phyloP scores from a whole-genome alignment of 768 basidiomycete genomes.

The Lactarius sp. region DNA sequence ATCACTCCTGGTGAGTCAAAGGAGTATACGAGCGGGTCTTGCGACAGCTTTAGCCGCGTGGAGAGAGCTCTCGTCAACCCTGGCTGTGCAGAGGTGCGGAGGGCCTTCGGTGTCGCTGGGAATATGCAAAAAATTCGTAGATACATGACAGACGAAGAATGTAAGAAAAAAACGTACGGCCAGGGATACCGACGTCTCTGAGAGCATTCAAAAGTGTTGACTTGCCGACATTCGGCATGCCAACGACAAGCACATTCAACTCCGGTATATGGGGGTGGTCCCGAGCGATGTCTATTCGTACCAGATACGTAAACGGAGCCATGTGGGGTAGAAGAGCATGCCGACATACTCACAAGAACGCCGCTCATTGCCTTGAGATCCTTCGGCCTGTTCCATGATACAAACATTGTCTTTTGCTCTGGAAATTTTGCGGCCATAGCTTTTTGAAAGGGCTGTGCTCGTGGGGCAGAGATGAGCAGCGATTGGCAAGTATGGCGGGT shows the following conservation, averaged over 20 bases:
- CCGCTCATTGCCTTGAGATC: constrained; percentile 63
- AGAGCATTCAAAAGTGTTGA: constrained; percentile 90
- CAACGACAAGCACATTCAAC: constrained; percentile 87
- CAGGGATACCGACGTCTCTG: constrained; percentile 78
- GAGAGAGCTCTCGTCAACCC: constrained; percentile 88
- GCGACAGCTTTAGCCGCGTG: constrained; percentile 78
- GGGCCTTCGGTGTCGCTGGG: constrained; percentile 77
- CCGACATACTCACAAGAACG: constrained; percentile 66
- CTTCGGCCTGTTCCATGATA: constrained; percentile 62
- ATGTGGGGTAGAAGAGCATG: not conserved
- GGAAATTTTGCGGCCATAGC: constrained; percentile 71
- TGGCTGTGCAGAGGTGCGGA: constrained; percentile 83
- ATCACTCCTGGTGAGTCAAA: constrained; percentile 97
- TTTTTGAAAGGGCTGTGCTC: constrained; percentile 59
- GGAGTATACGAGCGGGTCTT: constrained; percentile 82
- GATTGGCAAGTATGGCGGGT: not conserved
- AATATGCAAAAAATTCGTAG: not conserved
- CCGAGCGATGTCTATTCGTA: constrained; percentile 58
- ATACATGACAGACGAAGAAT: not conserved
- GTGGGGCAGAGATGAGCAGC: not conserved
- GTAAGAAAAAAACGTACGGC: constrained; percentile 30
- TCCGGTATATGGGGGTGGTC: constrained; percentile 65
- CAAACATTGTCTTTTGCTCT: constrained; percentile 62
- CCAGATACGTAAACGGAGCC: constrained; percentile 4
- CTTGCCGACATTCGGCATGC: constrained; percentile 99